Base-by-base conservation (phyloP, 164 flowering plant species). In the Euptelea pleiosperma region DNA sequence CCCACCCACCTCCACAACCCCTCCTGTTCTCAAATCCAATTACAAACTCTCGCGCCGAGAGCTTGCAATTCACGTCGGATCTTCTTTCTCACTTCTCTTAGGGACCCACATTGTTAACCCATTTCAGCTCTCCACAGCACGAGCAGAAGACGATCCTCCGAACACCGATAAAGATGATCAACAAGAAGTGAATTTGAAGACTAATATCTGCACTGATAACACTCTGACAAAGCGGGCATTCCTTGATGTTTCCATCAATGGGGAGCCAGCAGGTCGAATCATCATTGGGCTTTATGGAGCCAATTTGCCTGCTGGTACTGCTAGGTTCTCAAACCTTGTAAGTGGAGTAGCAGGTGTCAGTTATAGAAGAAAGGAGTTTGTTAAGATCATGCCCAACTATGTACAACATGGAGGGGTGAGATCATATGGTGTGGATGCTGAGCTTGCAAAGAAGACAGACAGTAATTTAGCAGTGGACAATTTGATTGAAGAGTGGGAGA, bases 341-440 rank as follows among this genome's bases (percentile, higher is more conserved):
- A 78, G 73, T 36, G 96, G 98, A n/a, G 65, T 69, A 31, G 85
- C 93, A 0, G 98, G 98, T 0, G 63, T 79, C 25, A 79, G 86
- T 71, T 93, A 89, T 66, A 79, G 94, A 68, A 87, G 92, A 62
- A 93, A 89, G 68, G 97, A 93, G 67, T 89, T 93, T 48, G 69
- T 79, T 14, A 93, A 81, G 52, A 89, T 93, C 71, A 76, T 80
- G 85, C 94, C 98, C 1, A 84, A 73, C 41, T 93, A 87, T 58
- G 74, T 93, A 10, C 97, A 89, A 30, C 95, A 93, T 61, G 89
- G 89, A 1, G 96, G 98, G 4, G 78, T 92, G 35, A 79, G 93
- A 65, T 92, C 98, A 11, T 89, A 74, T 52, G 93, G 95, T 1
- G 89, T 81, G 52, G 96, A 89, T 58, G 87, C 82, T 2, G 98